Conservation (phyloP, 2,329 filamentous ascomycete species). For the Pseudopyricularia javanii region DNA sequence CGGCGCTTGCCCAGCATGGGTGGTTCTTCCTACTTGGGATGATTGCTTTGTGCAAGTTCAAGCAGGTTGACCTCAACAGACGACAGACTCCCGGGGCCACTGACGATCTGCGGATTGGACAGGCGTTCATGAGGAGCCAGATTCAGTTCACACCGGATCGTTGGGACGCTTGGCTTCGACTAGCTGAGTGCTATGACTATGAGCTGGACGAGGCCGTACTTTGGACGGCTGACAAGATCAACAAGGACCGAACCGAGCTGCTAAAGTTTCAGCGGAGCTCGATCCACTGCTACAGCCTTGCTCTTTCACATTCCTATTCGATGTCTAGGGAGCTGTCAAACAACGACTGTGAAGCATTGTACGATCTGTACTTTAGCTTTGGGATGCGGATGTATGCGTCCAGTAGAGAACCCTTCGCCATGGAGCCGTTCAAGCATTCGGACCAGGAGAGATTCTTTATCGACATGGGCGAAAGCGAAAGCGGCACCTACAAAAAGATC, state of each 20-base stretch:
- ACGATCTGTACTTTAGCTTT: slow-evolving; percentile 48
- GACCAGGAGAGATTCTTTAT: slow-evolving; percentile 48
- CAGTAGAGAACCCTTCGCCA: slow-evolving; percentile 48
- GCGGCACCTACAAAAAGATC: slow-evolving; percentile 37
- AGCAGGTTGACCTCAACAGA: slow-evolving; percentile 55
- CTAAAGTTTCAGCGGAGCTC: slow-evolving; percentile 65
- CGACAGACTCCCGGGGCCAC: slow-evolving; percentile 67
- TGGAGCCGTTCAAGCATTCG: slow-evolving; percentile 46
- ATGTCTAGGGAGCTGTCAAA: slow-evolving; percentile 19
- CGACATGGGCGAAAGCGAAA: slow-evolving; percentile 18
- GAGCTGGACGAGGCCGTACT: slow-evolving; percentile 78
- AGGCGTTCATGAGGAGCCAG: slow-evolving; percentile 69
- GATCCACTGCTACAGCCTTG: slow-evolving; percentile 66
- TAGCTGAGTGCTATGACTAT: slow-evolving; percentile 78
- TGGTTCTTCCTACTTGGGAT: slow-evolving; percentile 91
- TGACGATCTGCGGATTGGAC: slow-evolving; percentile 72
- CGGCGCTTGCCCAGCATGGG: slow-evolving; percentile 62
- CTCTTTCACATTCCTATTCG: slow-evolving; percentile 42
- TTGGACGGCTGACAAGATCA: slow-evolving; percentile 86
- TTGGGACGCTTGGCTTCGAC: slow-evolving; percentile 85
- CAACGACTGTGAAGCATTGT: slow-evolving; percentile 38
- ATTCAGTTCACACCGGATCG: slow-evolving; percentile 69
- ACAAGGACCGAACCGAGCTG: slow-evolving; percentile 65
- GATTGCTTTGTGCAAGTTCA: slow-evolving; percentile 78
- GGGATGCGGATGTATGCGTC: slow-evolving; percentile 50